These are phyloP conservation scores for Solanum peruvianum DNA, from an alignment of 257 asterid species.

Conservation along the genomic window DNA sequence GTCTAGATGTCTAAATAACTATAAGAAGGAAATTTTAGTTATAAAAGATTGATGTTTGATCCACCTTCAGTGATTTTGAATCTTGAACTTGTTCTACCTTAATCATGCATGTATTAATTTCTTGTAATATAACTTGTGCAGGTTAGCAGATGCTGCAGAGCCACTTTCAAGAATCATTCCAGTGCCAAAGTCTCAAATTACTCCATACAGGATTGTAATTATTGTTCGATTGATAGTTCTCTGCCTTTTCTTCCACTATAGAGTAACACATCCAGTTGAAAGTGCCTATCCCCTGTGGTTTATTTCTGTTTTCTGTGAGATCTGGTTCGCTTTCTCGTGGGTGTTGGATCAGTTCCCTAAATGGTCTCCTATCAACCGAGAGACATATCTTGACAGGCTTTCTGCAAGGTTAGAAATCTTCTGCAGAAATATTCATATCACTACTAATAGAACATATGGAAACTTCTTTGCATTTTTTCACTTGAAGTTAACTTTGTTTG, in stretches of 20 bases:
- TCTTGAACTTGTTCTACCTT: not conserved
- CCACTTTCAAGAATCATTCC: constrained; percentile 72
- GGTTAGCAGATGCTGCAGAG: constrained; percentile 58
- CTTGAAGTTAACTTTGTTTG: not conserved
- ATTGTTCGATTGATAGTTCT: constrained; percentile 66
- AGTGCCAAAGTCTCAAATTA: constrained; percentile 58
- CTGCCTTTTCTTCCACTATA: constrained; percentile 72
- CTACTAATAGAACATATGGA: not conserved
- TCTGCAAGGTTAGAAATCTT: constrained; percentile 55
- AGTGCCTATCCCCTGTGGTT: constrained; percentile 88
- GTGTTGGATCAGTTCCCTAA: constrained; percentile 97
- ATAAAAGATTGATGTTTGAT: not conserved
- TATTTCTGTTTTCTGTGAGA: constrained; percentile 90
- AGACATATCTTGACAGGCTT: constrained; percentile 61
- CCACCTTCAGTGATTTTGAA: not conserved
- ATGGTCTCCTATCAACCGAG: constrained; percentile 82
- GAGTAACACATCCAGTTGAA: constrained; percentile 89
- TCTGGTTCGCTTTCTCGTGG: constrained; percentile 98
- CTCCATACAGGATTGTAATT: constrained; percentile 66
- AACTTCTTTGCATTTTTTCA: not conserved
- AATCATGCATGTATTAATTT: not conserved
- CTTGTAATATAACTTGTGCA: constrained; percentile 20
- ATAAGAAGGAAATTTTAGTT: not conserved
- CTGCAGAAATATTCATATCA: not conserved
- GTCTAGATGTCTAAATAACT: not conserved